Base-by-base conservation (phyloP, 306 rosid species). In the Datisca glomerata region DNA sequence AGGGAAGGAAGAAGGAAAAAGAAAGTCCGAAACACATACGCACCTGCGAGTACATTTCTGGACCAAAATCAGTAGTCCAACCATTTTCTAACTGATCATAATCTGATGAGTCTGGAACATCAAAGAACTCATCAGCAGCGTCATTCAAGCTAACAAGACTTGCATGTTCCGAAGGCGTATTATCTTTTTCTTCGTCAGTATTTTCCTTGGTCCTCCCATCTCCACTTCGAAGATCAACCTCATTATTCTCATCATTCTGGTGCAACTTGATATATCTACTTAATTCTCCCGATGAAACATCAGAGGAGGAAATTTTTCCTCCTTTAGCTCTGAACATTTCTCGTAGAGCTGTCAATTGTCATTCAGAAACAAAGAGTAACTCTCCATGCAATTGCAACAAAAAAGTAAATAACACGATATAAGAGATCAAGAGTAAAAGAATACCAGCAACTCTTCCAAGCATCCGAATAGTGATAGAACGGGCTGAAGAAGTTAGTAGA, bases 401-500 rank as follows among this genome's bases (percentile, higher is more conserved):
- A 31, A 31, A 31, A 31, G n/a, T n/a, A n/a, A 25, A 27, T 13
- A 23, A 1, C 24, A 2, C 22, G 42, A 41, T 18, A 6, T 32
- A 41, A 1, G 20, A n/a, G 25, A 20, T 56, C 2, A 39, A 29
- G 24, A 40, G 49, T 35, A 24, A 60, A 62, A 20, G 15, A 4
- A 39, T 63, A 75, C 96, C 94, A 2, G 96, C 86, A 25, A 79
- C 33, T 60, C 77, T 69, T 64, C 74, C 96, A 40, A 86, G 81
- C 96, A 86, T 86, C 4, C 73, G 63, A 31, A 81, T 56, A 24
- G 94, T 86, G 43, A 73, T 68, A 53, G 84, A 31, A 43, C 81
- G 70, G 38, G 80, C 64, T 24, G 81, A 66, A 12, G 96, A 48
- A 12, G 85, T 86, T 2, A 69, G 77, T 34, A 69, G 41, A 62